These are phyloP conservation scores for Penicillium sp. DNA, from an alignment of 2,329 filamentous ascomycete genomes.

Conservation along the genomic window DNA sequence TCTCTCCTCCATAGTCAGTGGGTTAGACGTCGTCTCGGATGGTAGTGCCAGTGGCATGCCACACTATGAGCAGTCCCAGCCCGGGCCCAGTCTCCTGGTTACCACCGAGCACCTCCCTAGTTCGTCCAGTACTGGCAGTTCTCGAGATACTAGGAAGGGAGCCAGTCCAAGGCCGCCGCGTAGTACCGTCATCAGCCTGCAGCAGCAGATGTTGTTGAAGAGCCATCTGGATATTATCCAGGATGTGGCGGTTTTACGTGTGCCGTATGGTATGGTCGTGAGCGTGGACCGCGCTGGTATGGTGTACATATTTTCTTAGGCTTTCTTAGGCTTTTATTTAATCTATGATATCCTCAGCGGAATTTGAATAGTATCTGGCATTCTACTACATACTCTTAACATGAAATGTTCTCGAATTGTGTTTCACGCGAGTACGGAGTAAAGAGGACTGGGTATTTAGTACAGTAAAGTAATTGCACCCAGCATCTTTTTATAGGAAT, in stretches of 20 bases:
- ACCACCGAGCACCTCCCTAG: slow-evolving; percentile 62
- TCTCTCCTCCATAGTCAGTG: slow-evolving; percentile 75
- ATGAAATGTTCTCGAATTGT: background rate
- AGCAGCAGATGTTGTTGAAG: slow-evolving; percentile 81
- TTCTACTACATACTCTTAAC: background rate
- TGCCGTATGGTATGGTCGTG: slow-evolving; percentile 88
- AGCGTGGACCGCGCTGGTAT: slow-evolving; percentile 86
- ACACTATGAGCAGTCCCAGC: slow-evolving; percentile 65
- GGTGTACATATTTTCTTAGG: slow-evolving; percentile 71
- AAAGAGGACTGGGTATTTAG: background rate
- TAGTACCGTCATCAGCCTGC: slow-evolving; percentile 78
- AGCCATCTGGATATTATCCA: slow-evolving; percentile 84
- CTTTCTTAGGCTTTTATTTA: background rate
- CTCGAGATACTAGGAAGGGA: slow-evolving; percentile 34
- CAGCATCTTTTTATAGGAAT: background rate
- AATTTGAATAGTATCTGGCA: background rate
- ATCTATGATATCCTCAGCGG: background rate
- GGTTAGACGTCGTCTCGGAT: slow-evolving; percentile 65
- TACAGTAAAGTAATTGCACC: background rate
- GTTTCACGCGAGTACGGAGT: background rate
- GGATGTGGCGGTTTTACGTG: slow-evolving; percentile 83
- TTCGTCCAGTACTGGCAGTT: slow-evolving; percentile 28
- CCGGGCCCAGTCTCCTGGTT: slow-evolving; percentile 61
- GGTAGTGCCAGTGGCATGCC: slow-evolving; percentile 51
- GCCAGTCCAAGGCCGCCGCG: slow-evolving; percentile 56